Evolutionary conservation across 2,329 filamentous ascomycete genomes (phyloP), one percentile per base, ranked within the genome.

Genomic region (Zelopaecilomyces penicillatus): DNA sequence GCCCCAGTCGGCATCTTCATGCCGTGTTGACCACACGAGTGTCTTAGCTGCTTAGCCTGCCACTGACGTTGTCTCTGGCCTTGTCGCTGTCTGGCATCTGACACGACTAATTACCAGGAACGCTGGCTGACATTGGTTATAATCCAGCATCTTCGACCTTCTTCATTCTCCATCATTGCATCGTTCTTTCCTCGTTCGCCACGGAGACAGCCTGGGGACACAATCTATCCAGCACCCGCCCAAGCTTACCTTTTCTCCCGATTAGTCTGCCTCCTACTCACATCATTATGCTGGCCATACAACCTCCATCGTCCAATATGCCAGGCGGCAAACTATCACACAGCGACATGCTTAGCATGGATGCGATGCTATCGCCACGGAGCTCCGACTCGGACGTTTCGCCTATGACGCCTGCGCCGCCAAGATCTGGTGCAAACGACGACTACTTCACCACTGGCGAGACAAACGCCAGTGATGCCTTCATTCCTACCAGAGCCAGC

Each of bases 351-450:
- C 34, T 42, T 39, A 43, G 46, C 40, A 57, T 55, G 43, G 52
- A 52, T 36, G 52, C 52, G 39, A 47, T 39, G 34, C 47, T 46
- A 39, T 41, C 51, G 31, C 43, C 57, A 31, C 55, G 58, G 42
- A 67, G 63, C 47, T 59, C 67, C 41, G 67, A 65, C 49, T 68
- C 65, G 12, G 68, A 71, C 38, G 53, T 73, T 45, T 74, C 70
- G 46, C 70, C 70, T 29, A 60, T 59, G 43, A 64, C 69, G 5
- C 46, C 55, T 6, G 35, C 44, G 11, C 54, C 57, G 12, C 50
- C 51, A 3, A 46, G 46, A 33, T 38, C 44, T 34, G 30, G 37
- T 48, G 40, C 44, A 9, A 46, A 54, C 41, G 50, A 49, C 10
- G 39, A 36, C 12, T 45, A 48, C 37, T 48, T 46, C 12, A 30